Percentiles rank a stretch among this genome's conserved stretches.
Evolutionary conservation across 805 yeast genomes (phyloP).

Genomic region (Jamesozyma spencerorum): DNA sequence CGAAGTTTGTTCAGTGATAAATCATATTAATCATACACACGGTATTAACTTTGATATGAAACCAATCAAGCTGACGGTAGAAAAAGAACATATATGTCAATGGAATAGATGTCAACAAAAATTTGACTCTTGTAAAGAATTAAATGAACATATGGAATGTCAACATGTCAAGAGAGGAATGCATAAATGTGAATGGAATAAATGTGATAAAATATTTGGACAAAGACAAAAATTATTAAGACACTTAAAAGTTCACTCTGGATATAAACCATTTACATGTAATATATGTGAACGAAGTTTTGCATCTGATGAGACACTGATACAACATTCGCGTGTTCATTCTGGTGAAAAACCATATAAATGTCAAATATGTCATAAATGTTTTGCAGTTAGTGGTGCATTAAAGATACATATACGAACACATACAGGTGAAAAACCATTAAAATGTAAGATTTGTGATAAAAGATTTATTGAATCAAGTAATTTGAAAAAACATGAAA

Average conservation of each 20-base stretch:
- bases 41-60: conserved; percentile 31
- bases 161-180: conserved; percentile 71
- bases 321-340: conserved; percentile 76
- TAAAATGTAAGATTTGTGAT: conserved; percentile 72
- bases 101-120: conserved; percentile 39
- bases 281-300: conserved; percentile 57
- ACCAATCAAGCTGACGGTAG: conserved; percentile 6
- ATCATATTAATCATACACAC: conserved; percentile 48
- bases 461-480: conserved; percentile 84
- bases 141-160: conserved; percentile 61
- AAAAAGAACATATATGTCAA: no score
- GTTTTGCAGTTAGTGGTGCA: conserved; percentile 75
- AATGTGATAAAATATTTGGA: conserved; percentile 62
- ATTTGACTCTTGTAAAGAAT: conserved; percentile 47
- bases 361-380: conserved; percentile 66
- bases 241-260: conserved; percentile 83
- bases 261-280: conserved; percentile 73
- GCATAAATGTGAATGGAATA: conserved; percentile 71
- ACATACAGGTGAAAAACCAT: conserved; percentile 87
- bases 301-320: conserved; percentile 67
- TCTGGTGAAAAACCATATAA: conserved; percentile 82
- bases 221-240: conserved; percentile 82
- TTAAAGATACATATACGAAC: conserved; percentile 74
- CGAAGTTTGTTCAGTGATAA: conserved; percentile 44
- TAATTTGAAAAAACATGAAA: conserved; percentile 81